Percentiles rank a stretch among this genome's conserved stretches.
Evolutionary conservation across 139 green algal genomes (phyloP).

Genomic region (Gonium pectorale): DNA sequence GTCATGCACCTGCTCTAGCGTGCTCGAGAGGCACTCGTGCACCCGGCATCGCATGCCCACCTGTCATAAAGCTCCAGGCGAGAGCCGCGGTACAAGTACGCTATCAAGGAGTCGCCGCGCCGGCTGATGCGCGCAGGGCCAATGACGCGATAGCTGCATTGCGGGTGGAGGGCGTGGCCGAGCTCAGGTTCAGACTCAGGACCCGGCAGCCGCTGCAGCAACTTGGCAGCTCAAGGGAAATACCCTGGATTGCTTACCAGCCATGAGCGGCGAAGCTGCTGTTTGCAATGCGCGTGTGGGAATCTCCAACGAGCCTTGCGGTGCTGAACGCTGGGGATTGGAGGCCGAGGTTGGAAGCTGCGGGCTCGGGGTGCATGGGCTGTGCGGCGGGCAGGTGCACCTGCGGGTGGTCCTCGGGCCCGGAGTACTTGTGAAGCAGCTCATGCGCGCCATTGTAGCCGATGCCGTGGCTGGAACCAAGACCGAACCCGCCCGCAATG

Average conservation of each 20-base stretch:
- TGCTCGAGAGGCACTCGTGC: too few relatives aligned
- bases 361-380: background rate
- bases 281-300: conserved; percentile 30
- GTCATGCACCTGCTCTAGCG: too few relatives aligned
- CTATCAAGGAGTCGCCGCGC: conserved; percentile 12
- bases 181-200: background rate
- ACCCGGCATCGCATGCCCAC: too few relatives aligned
- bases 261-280: background rate
- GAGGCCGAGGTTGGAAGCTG: background rate
- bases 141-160: conserved; percentile 4
- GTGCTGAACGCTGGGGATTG: background rate
- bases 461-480: too few relatives aligned
- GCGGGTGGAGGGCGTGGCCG: background rate
- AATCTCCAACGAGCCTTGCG: background rate
- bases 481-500: too few relatives aligned
- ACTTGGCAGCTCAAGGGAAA: background rate
- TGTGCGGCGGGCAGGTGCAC: too few relatives aligned
- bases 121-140: conserved; percentile 18
- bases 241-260: conserved; percentile 4
- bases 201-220: too few relatives aligned
- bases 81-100: background rate
- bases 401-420: too few relatives aligned
- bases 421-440: too few relatives aligned
- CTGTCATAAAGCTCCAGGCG: conserved; percentile 19
- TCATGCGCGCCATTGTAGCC: too few relatives aligned